Evolutionary conservation across 2,329 filamentous ascomycete genomes (phyloP).

Genomic region (Beauveria brongniartii): DNA sequence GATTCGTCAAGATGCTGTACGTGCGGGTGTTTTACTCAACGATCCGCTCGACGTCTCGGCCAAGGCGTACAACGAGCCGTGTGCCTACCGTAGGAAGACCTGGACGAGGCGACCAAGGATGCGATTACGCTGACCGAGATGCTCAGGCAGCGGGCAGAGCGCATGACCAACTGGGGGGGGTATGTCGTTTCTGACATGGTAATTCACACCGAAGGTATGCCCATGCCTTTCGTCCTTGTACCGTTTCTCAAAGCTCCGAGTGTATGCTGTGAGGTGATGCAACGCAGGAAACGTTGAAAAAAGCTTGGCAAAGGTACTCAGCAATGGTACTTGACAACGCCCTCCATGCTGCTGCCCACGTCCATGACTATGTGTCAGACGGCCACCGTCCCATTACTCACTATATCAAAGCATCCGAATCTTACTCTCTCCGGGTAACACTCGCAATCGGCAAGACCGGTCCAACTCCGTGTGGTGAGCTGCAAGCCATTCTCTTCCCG

Average conservation of each 20-base stretch:
- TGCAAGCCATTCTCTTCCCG: background rate
- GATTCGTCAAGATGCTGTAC: constrained; percentile 43
- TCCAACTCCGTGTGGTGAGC: background rate
- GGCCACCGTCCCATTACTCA: background rate
- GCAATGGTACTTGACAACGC: background rate
- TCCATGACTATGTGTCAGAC: background rate
- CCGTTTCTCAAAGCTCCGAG: too few relatives aligned
- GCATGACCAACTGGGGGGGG: background rate
- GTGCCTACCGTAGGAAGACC: constrained; percentile 43
- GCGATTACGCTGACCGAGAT: background rate
- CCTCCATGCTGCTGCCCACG: background rate
- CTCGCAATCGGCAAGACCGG: too few relatives aligned
- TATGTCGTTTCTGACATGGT: too few relatives aligned
- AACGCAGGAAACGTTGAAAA: background rate
- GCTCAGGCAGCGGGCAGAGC: background rate
- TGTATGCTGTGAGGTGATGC: background rate
- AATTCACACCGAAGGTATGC: too few relatives aligned
- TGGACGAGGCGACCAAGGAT: constrained; percentile 39
- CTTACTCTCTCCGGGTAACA: too few relatives aligned
- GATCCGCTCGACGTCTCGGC: constrained; percentile 29
- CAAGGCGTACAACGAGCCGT: constrained; percentile 39
- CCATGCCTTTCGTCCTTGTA: too few relatives aligned
- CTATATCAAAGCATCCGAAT: background rate
- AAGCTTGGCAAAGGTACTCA: background rate
- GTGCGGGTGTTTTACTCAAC: constrained; percentile 37